These are phyloP conservation scores for Nephelium lappaceum DNA, from an alignment of 345 rosid genomes.

Conservation along the genomic window DNA sequence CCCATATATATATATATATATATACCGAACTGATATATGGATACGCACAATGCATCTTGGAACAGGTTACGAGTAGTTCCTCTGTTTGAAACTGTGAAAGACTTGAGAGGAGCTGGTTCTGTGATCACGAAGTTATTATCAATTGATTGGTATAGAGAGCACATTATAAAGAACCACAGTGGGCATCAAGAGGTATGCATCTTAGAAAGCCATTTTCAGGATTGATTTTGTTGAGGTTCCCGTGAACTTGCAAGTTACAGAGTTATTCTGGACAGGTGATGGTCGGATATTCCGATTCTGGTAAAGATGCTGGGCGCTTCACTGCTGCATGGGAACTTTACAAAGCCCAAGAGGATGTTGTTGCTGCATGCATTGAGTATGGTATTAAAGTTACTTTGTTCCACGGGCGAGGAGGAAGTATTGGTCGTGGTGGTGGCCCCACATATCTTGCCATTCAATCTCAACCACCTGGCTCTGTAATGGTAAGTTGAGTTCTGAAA, in stretches of 20 bases:
- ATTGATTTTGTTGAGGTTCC: constrained; percentile 8
- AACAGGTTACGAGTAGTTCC: constrained; percentile 93
- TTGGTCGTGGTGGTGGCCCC: constrained; percentile 99
- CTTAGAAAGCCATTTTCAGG: background rate
- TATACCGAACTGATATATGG: background rate
- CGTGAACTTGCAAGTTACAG: constrained; percentile 12
- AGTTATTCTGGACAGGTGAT: constrained; percentile 61
- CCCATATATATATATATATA: background rate
- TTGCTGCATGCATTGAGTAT: constrained; percentile 84
- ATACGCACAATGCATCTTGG: background rate
- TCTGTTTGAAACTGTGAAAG: constrained; percentile 90
- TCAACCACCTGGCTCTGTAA: constrained; percentile 97
- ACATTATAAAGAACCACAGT: constrained; percentile 71
- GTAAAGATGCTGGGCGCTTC: constrained; percentile 98
- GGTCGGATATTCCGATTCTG: constrained; percentile 99
- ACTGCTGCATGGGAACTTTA: constrained; percentile 99
- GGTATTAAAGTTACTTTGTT: constrained; percentile 89
- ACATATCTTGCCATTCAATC: constrained; percentile 97
- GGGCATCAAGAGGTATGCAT: constrained; percentile 89
- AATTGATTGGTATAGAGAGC: constrained; percentile 91
- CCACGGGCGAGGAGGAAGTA: constrained; percentile 99
- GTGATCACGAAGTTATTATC: constrained; percentile 84
- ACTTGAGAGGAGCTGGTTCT: constrained; percentile 83
- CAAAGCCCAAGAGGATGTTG: constrained; percentile 99
- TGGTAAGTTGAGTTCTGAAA: constrained; percentile 54